Evolutionary conservation across 345 rosid species (phyloP), one percentile per base, ranked within the genome.

Genomic region (Kernera saxatilis): DNA sequence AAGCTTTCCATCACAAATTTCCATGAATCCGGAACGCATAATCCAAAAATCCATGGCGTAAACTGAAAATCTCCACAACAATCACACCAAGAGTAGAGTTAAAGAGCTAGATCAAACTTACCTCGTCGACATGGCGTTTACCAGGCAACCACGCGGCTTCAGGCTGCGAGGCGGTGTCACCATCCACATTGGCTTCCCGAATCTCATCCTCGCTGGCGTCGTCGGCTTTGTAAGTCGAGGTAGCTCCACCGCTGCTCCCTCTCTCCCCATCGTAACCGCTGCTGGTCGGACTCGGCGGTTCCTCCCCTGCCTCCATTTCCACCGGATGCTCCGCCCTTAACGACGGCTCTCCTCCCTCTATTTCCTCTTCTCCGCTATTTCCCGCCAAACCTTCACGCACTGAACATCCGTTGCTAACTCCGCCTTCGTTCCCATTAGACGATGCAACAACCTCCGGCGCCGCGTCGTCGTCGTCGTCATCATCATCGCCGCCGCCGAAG

Each of bases 201-300:
- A 88, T 87, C 72, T 83, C 96, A 68, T 82, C 92, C n/a, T 81
- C 89, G 13, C 80, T 80, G 13, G 52, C 76, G 11, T 80, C 91
- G 8, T 74, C 74, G 37, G 72, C 68, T 77, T 65, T 71, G 35
- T 71, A 39, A 41, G 92, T 82, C 15, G 74, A 81, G 15, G 83
- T 78, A 21, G 83, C 79, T 55, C 83, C 86, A 15, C 90, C 80
- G 76, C 96, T 89, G 41, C 92, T 94, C 45, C 97, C 97, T 85
- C 93, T 87, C 85, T 82, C 98, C 22, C 92, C 98, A 3, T 90
- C 99, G 60, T 91, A 94, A 8, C 99, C 97, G 30, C 99, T 91
- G 56, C 96, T 94, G 48, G 90, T 87, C 18, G 99, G 93, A 71
- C 96, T 91, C 32, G 82, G 70, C 58, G 83, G 87, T 56, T 77